phyloP scores from a whole-genome alignment of 2,329 filamentous ascomycete genomes.

The Alternaria tenuissima region DNA sequence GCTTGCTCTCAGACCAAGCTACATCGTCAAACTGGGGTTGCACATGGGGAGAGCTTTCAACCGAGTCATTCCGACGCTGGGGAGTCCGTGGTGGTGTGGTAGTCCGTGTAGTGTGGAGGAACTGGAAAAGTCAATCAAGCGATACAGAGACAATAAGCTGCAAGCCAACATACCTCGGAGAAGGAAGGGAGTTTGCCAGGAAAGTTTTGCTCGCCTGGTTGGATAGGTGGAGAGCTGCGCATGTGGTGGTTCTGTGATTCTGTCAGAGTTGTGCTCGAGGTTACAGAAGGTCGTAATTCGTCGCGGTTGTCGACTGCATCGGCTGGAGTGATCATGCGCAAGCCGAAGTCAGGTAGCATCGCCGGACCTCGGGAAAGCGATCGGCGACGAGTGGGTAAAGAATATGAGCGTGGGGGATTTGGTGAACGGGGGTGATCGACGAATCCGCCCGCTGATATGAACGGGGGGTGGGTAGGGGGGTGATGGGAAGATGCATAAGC shows the following conservation, averaged over 20 bases:
- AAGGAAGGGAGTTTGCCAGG: conserved; percentile 42
- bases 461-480: neutral
- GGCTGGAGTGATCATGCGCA: neutral
- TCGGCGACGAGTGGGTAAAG: neutral
- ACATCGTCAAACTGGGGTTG: conserved; percentile 42
- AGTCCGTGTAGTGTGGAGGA: conserved; percentile 39
- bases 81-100: conserved; percentile 47
- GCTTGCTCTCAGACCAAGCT: conserved; percentile 37
- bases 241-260: conserved; percentile 38
- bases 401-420: neutral
- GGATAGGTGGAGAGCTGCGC: conserved; percentile 45
- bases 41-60: conserved; percentile 39
- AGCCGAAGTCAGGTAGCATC: neutral
- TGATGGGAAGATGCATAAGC: neutral
- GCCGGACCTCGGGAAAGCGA: neutral
- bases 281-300: neutral
- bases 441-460: neutral
- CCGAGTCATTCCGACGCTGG: conserved; percentile 35
- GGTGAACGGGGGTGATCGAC: neutral
- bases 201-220: conserved; percentile 41
- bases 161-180: conserved; percentile 32
- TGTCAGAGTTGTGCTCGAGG: conserved; percentile 18
- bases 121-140: conserved; percentile 28
- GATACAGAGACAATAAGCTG: neutral
- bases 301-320: neutral